These are phyloP conservation scores for Hypoxylon sp. DNA, from an alignment of 2,329 filamentous ascomycete genomes.

Conservation along the genomic window DNA sequence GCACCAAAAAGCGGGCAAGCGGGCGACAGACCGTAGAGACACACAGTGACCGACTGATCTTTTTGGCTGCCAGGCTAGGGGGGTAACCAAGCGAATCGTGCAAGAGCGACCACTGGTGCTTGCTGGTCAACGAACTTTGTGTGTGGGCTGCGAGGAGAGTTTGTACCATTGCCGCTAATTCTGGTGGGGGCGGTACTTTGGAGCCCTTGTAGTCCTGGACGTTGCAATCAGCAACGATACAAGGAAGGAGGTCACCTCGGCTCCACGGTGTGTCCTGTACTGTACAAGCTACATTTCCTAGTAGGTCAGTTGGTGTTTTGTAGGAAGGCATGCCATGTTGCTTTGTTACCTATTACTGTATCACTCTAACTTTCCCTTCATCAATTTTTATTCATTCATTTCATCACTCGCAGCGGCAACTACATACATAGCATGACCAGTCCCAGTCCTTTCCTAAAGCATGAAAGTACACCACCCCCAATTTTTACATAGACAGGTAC, in stretches of 20 bases:
- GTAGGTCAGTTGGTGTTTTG: slow-evolving; percentile 18
- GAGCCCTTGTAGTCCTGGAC: slow-evolving; percentile 11
- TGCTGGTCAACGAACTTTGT: slow-evolving; percentile 25
- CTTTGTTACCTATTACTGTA: slow-evolving; percentile 44
- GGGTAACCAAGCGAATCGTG: slow-evolving; percentile 12
- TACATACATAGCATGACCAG: slow-evolving; percentile 1
- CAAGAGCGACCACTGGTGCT: slow-evolving; percentile 13
- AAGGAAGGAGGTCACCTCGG: slow-evolving; percentile 38
- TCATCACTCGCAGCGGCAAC: slow-evolving; percentile 20
- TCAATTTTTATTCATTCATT: slow-evolving; percentile 25
- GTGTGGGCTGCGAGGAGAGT: slow-evolving; percentile 11
- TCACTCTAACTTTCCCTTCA: slow-evolving; percentile 25
- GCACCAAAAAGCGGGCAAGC: slow-evolving; percentile 50
- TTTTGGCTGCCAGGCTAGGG: slow-evolving; percentile 15
- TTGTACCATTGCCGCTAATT: slow-evolving; percentile 11
- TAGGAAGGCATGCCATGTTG: slow-evolving; percentile 30
- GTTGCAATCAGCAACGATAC: slow-evolving; percentile 42
- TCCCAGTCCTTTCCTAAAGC: slow-evolving; percentile 11
- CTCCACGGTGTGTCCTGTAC: slow-evolving; percentile 23
- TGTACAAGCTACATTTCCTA: slow-evolving; percentile 22
- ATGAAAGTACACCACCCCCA: background rate
- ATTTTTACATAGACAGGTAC: slow-evolving; percentile 15
- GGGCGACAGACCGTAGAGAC: slow-evolving; percentile 34
- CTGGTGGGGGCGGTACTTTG: slow-evolving; percentile 17
- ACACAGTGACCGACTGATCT: slow-evolving; percentile 34